phyloP scores from a whole-genome alignment of 2,329 filamentous ascomycete species.

The Aquanectria penicillioides region DNA sequence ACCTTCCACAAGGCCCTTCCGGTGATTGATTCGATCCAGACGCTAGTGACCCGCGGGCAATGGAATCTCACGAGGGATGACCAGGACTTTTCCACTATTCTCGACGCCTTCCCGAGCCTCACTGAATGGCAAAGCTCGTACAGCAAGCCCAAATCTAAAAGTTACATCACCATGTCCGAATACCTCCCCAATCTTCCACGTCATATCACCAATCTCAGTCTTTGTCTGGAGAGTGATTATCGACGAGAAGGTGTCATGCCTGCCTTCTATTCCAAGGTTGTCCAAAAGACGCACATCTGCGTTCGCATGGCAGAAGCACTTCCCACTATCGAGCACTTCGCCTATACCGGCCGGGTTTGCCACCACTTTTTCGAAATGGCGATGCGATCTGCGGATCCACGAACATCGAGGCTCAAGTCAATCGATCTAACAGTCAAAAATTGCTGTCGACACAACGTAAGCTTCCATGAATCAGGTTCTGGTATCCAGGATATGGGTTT shows the following conservation, averaged over 20 bases:
- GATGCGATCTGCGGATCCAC: conserved; percentile 58
- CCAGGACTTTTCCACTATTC: conserved; percentile 70
- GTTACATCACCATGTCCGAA: conserved; percentile 74
- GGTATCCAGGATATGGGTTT: conserved; percentile 79
- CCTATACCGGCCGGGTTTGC: conserved; percentile 78
- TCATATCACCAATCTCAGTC: conserved; percentile 69
- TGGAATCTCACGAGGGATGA: conserved; percentile 78
- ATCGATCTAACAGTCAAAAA: conserved; percentile 80
- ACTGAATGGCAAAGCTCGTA: conserved; percentile 70
- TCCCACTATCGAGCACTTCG: conserved; percentile 72
- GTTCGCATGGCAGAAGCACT: conserved; percentile 68
- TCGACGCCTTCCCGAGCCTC: conserved; percentile 72
- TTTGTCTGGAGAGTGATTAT: conserved; percentile 79
- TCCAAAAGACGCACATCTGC: conserved; percentile 72
- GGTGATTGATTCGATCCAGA: conserved; percentile 66
- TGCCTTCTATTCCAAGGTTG: conserved; percentile 69
- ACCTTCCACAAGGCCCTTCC: conserved; percentile 51
- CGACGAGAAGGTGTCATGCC: conserved; percentile 70
- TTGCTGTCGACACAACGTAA: conserved; percentile 68
- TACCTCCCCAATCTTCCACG: conserved; percentile 68
- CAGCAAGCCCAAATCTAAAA: conserved; percentile 79
- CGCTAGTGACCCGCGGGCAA: conserved; percentile 77
- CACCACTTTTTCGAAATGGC: conserved; percentile 73
- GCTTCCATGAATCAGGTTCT: conserved; percentile 71
- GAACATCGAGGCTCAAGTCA: conserved; percentile 66